These are phyloP conservation scores for Trichophyton simii DNA, from an alignment of 2,329 filamentous ascomycete species.

Conservation along the genomic window DNA sequence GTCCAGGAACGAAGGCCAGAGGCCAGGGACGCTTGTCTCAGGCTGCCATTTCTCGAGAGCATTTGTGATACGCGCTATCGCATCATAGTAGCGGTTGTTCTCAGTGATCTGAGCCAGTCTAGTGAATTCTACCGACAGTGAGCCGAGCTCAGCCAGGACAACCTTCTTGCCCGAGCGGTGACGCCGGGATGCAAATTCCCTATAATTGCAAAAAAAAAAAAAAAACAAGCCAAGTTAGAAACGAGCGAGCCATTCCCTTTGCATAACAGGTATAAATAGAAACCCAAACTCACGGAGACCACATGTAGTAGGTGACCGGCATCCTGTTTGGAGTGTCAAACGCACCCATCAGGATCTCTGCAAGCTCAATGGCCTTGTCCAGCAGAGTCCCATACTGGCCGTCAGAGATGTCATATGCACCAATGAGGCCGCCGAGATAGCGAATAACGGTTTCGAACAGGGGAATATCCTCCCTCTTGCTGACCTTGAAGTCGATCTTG, in stretches of 20 bases:
- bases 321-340: slow-evolving; percentile 24
- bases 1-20: slow-evolving; percentile 48
- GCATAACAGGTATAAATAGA: not conserved
- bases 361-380: slow-evolving; percentile 42
- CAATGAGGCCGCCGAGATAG: slow-evolving; percentile 41
- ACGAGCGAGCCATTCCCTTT: slow-evolving; percentile 14
- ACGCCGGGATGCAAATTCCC: slow-evolving; percentile 28
- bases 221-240: slow-evolving; percentile 41
- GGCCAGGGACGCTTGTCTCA: slow-evolving; percentile 26
- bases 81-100: slow-evolving; percentile 29
- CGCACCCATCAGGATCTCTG: slow-evolving; percentile 41
- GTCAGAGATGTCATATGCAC: slow-evolving; percentile 46
- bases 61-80: slow-evolving; percentile 25
- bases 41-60: slow-evolving; percentile 25
- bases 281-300: slow-evolving; percentile 46
- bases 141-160: slow-evolving; percentile 28
- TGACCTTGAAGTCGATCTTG: slow-evolving; percentile 43
- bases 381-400: slow-evolving; percentile 41
- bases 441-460: slow-evolving; percentile 42
- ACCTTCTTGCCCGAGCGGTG: slow-evolving; percentile 19
- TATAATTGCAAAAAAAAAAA: slow-evolving; percentile 56
- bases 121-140: slow-evolving; percentile 31
- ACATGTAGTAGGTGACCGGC: slow-evolving; percentile 49
- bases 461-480: slow-evolving; percentile 24
- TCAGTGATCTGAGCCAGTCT: slow-evolving; percentile 29